Base-by-base conservation (phyloP, 306 rosid genomes). In the Erythrophleum fordii region DNA sequence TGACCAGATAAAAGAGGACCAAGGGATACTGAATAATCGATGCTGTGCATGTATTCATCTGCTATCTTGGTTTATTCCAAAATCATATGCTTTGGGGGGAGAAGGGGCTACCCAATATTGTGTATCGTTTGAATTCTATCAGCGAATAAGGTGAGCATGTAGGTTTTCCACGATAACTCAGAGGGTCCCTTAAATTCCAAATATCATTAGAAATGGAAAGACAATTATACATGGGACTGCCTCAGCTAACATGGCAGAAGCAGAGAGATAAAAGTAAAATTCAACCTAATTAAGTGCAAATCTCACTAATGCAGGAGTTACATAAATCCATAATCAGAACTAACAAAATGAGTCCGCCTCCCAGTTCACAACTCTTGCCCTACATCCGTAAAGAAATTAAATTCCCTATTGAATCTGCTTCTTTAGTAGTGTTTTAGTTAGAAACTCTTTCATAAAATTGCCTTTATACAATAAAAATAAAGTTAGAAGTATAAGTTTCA, bases 291-390 rank as follows among this genome's bases (percentile, higher is more conserved):
- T 58, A 58, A 16, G 26, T 58, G n/a, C 29, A 74, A 75, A 42
- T 59, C 56, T 37, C 41, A 58, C 42, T 39, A 25, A 75, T 39
- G 10, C 41, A 58, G 6, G 20, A 35, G 35, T 52, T 25, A 20
- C 22, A 34, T 12, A 94, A 6, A 94, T 94, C 55, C 92, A 89
- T 65, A 94, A 84, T 8, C 92, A 81, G 49, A 94, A 92, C 87
- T 92, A 87, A 61, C 94, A 92, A 66, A 89, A 92, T 78, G 92
- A 81, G 83, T 94, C 98, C 45, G 92, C 59, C 90, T 92, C 89
- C 98, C 98, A 94, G 89, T 94, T 94, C 80, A 94, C 72, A 80
- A 92, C 87, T 76, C 98, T 82, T 2, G 98, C 93, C 91, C 97
- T 93, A 53, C 66, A 82, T 13, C 5, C 8, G 31, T 45, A 39